Evolutionary conservation across 176 grass and related monocot genomes (phyloP), one percentile per base, ranked within the genome.

Genomic region (Melocanna baccifera): DNA sequence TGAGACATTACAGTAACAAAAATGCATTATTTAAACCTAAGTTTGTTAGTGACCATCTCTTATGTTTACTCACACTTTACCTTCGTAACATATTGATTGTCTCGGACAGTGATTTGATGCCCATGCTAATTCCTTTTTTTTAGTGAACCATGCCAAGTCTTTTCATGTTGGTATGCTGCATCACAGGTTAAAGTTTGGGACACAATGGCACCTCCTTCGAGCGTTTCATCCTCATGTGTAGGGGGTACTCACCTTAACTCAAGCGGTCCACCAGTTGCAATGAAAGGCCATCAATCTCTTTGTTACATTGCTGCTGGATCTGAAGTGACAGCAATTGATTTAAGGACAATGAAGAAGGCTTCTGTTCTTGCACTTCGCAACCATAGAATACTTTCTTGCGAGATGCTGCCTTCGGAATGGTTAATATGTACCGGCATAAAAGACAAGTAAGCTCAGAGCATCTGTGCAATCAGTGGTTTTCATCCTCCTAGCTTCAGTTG

Each of bases 151-250:
- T 62, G 5, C 12, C 41, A 39, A 39, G 42, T 66, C 12, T 67
- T 79, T 80, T 53, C 26, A 73, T 84, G 58, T 65, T 87, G 19
- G 4, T 84, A 50, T 88, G 40, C 25, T 57, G 16, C 18, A 80
- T 87, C 76, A 29, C 43, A 93, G 95, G 85, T 98, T 80, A 93
- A 88, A 91, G 89, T 92, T 77, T 98, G 96, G 96, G 93, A 98
- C 79, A 88, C 89, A 62, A 47, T 82, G 85, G 68, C 84, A 41
- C 41, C 67, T 67, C 67, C 87, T 76, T 92, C 79, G n/a, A 88
- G 78, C 86, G 75, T 88, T 75, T 92, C 87, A 82, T 92, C 91
- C 41, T 92, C 91, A 20, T 98, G 91, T 56, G 96, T 95, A 48
- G 96, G 96, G 41, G 84, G 58, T 50, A 87, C 89, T 32, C 89